Evolutionary conservation across 1,284 basidiomycete genomes (phyloP).

Genomic region (Sanguinoderma infundibulare): DNA sequence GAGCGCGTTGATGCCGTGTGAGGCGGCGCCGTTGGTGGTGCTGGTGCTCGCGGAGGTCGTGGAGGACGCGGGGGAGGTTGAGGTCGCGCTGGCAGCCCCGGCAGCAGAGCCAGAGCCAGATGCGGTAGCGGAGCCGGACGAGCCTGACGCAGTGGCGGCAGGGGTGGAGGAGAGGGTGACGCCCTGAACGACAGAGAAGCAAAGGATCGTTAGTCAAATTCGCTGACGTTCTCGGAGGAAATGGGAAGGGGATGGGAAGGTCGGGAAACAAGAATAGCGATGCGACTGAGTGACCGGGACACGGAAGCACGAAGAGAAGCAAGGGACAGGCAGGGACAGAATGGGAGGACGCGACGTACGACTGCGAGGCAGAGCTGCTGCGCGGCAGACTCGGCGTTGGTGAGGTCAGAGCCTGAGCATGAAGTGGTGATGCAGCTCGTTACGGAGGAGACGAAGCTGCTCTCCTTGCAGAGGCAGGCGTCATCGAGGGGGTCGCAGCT

Average conservation of each 20-base stretch:
- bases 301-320: background rate
- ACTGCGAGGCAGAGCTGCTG: slow-evolving; percentile 51
- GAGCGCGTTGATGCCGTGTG: slow-evolving; percentile 41
- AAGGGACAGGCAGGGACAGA: background rate
- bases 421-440: slow-evolving; percentile 49
- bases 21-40: slow-evolving; percentile 34
- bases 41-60: slow-evolving; percentile 16
- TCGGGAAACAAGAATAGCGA: background rate
- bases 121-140: background rate
- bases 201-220: background rate
- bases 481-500: slow-evolving; percentile 49
- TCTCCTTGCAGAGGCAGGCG: slow-evolving; percentile 55
- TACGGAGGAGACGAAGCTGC: slow-evolving; percentile 48
- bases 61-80: slow-evolving; percentile 5
- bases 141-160: slow-evolving; percentile 1
- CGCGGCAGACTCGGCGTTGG: slow-evolving; percentile 48
- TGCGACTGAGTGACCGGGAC: background rate
- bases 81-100: slow-evolving; percentile 8
- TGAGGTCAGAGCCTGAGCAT: slow-evolving; percentile 53
- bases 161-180: slow-evolving; percentile 45
- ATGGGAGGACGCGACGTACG: slow-evolving; percentile 42
- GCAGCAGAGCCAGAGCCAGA: slow-evolving; percentile 13
- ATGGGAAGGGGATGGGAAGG: background rate
- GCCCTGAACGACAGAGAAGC: slow-evolving; percentile 40
- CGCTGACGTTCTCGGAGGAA: background rate